These are phyloP conservation scores for Carex myosuroides DNA, from an alignment of 176 grass and related monocot species.

Conservation along the genomic window DNA sequence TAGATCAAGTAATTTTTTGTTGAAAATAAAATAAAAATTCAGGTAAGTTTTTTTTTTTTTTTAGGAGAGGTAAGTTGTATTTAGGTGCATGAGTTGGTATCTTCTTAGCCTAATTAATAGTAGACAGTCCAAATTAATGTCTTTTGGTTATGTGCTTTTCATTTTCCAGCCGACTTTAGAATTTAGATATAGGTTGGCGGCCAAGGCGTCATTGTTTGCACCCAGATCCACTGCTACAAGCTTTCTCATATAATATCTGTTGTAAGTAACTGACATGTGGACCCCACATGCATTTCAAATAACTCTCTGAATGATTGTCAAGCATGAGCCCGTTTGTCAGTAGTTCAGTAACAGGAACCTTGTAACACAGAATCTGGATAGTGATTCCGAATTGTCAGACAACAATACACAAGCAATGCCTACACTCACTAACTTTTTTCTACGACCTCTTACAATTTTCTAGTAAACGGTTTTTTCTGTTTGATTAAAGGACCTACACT, in stretches of 20 bases:
- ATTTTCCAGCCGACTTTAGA: conserved; percentile 8
- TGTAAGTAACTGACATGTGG: background rate
- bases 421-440: background rate
- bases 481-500: background rate
- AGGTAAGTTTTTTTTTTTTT: too few relatives aligned
- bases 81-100: background rate
- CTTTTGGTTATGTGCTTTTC: background rate
- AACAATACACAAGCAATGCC: background rate
- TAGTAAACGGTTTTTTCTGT: background rate
- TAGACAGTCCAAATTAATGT: background rate
- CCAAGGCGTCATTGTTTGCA: background rate
- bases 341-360: background rate
- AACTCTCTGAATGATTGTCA: background rate
- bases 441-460: conserved; percentile 2
- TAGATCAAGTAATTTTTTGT: too few relatives aligned
- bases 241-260: background rate
- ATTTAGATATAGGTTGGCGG: background rate
- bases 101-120: background rate
- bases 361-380: background rate
- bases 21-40: too few relatives aligned
- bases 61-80: too few relatives aligned
- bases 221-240: background rate
- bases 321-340: background rate
- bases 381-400: background rate
- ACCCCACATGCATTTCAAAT: background rate